phyloP scores from a whole-genome alignment of 108 stramenopile genomes.

The Hondaea fermentalgiana region DNA sequence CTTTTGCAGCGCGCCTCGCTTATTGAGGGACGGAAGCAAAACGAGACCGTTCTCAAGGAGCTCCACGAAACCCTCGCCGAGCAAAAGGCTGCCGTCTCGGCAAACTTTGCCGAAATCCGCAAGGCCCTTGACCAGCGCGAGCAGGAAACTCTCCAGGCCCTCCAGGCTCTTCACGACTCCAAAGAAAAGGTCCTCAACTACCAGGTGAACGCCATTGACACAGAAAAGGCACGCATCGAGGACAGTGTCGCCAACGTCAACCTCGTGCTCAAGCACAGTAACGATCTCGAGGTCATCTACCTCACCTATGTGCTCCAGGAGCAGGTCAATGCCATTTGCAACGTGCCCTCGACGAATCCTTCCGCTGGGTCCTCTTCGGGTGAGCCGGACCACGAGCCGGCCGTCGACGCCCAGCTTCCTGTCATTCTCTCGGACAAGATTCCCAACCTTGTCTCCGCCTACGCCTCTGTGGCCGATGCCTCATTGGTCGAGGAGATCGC shows the following conservation, averaged over 20 bases:
- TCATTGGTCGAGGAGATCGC: neutral
- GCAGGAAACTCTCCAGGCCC: neutral
- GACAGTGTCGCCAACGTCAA: slow-evolving; percentile 2
- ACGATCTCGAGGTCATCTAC: slow-evolving; percentile 9
- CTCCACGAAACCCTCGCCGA: neutral
- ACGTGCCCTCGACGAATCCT: neutral
- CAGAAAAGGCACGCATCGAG: neutral
- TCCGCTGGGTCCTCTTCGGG: neutral
- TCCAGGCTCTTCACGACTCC: neutral
- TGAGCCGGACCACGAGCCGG: neutral
- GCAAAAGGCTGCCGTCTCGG: neutral
- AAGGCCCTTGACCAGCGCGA: neutral
- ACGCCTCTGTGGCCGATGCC: neutral
- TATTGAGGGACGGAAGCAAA: neutral
- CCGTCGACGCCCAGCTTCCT: neutral
- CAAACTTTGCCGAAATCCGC: neutral
- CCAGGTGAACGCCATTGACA: neutral
- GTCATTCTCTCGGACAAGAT: neutral
- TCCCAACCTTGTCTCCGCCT: neutral
- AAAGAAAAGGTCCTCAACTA: neutral
- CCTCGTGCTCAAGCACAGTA: slow-evolving; percentile 16
- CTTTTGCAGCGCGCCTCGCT: neutral
- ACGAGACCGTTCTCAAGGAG: neutral
- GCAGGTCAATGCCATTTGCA: neutral
- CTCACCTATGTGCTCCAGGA: neutral